Percentiles rank a stretch among this genome's conserved stretches.
Conservation (phyloP, 1,284 basidiomycete species). For the Ustilago bromivora region DNA sequence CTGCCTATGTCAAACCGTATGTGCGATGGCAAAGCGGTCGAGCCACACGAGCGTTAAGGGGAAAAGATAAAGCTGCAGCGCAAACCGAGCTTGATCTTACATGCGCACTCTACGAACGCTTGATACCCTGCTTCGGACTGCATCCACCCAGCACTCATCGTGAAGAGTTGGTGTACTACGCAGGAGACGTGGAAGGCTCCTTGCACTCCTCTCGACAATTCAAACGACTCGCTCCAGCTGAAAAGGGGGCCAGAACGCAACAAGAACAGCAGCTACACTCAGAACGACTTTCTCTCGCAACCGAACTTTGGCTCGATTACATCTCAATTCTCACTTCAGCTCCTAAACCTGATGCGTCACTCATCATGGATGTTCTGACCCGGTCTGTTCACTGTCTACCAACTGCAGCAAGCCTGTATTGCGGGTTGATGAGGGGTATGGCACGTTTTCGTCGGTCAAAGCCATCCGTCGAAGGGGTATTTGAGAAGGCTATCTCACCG, state of each 20-base stretch:
- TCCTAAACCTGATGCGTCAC: slow-evolving; percentile 31
- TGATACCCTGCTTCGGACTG: slow-evolving; percentile 38
- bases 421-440: slow-evolving; percentile 51
- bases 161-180: slow-evolving; percentile 36
- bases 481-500: slow-evolving; percentile 32
- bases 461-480: slow-evolving; percentile 55
- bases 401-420: slow-evolving; percentile 43
- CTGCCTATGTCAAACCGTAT: slow-evolving; percentile 43
- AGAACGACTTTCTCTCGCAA: slow-evolving; percentile 32
- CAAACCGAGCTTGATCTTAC: slow-evolving; percentile 33
- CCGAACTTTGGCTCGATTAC: slow-evolving; percentile 63
- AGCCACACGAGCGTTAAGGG: slow-evolving; percentile 26
- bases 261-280: slow-evolving; percentile 39
- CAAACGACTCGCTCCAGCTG: slow-evolving; percentile 30
- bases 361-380: slow-evolving; percentile 45
- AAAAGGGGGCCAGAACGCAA: slow-evolving; percentile 18
- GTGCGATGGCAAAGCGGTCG: slow-evolving; percentile 47
- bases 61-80: slow-evolving; percentile 45
- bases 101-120: slow-evolving; percentile 36
- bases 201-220: slow-evolving; percentile 24
- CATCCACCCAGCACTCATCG: slow-evolving; percentile 33
- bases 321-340: slow-evolving; percentile 27
- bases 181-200: slow-evolving; percentile 26
- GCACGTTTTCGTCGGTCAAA: slow-evolving; percentile 49
- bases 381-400: slow-evolving; percentile 53